A percentile compares a stretch with the other conserved stretches of the same genome.
These are phyloP conservation scores for Fusarium circinatum DNA, from an alignment of 2,329 filamentous ascomycete genomes.

Conservation along the genomic window DNA sequence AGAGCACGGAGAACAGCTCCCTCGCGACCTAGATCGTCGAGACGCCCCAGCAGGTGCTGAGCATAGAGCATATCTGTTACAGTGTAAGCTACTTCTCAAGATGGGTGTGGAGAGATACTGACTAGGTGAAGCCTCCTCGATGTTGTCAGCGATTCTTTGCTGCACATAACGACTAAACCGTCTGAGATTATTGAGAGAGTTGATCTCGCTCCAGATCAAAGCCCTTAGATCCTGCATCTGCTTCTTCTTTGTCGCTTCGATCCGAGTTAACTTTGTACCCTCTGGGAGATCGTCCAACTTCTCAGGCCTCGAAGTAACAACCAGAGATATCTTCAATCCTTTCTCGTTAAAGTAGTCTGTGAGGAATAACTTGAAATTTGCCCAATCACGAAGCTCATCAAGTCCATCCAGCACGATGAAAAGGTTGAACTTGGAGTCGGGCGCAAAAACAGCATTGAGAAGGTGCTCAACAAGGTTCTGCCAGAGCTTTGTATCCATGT, in stretches of 20 bases:
- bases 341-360: not conserved
- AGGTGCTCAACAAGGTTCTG: not conserved
- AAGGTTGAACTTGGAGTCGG: not conserved
- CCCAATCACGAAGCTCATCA: not conserved
- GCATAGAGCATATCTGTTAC: slow-evolving; percentile 49
- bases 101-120: not conserved
- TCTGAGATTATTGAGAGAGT: slow-evolving; percentile 36
- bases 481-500: not conserved
- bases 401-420: slow-evolving; percentile 7
- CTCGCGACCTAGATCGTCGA: slow-evolving; percentile 48
- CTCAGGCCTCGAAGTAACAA: slow-evolving; percentile 41
- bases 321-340: slow-evolving; percentile 37
- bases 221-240: slow-evolving; percentile 44
- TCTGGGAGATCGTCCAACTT: slow-evolving; percentile 15
- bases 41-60: slow-evolving; percentile 47
- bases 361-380: not conserved
- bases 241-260: slow-evolving; percentile 43
- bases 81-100: not conserved
- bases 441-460: not conserved
- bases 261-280: not conserved
- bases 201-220: slow-evolving; percentile 44
- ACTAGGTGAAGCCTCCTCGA: slow-evolving; percentile 48
- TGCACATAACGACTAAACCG: slow-evolving; percentile 45
- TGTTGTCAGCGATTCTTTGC: slow-evolving; percentile 44
- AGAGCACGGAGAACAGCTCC: slow-evolving; percentile 47